These are phyloP conservation scores for Monilinia laxa DNA, from an alignment of 2,329 filamentous ascomycete genomes.

Conservation along the genomic window DNA sequence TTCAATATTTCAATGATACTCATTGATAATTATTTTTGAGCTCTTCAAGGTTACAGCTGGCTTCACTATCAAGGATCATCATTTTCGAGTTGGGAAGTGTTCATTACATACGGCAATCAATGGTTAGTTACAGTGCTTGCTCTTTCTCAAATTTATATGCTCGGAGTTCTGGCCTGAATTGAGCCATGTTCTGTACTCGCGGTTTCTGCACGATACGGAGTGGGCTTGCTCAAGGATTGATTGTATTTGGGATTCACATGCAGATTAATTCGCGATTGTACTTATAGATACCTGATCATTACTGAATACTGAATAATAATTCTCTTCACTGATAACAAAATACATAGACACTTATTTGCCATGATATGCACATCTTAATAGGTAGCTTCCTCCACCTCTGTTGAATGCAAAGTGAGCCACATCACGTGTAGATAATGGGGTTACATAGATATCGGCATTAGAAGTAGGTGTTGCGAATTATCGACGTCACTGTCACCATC, in stretches of 20 bases:
- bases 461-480: background rate
- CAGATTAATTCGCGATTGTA: constrained; percentile 4
- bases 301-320: background rate
- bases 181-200: constrained; percentile 4
- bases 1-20: background rate
- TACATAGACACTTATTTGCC: background rate
- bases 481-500: constrained; percentile 19
- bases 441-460: constrained; percentile 1
- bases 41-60: background rate
- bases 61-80: background rate
- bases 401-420: background rate
- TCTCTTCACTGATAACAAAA: background rate
- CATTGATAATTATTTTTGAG: background rate
- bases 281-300: background rate
- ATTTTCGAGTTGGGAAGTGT: constrained; percentile 2
- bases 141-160: background rate
- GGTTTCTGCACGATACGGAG: background rate
- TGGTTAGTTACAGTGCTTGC: background rate
- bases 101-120: background rate
- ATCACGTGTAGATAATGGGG: constrained; percentile 17
- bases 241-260: constrained; percentile 9
- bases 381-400: background rate
- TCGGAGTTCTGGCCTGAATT: constrained; percentile 18
- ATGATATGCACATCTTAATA: background rate
- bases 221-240: constrained; percentile 2